phyloP scores from a whole-genome alignment of 495 filamentous ascomycete species.

The Aspergillus bridgeri region DNA sequence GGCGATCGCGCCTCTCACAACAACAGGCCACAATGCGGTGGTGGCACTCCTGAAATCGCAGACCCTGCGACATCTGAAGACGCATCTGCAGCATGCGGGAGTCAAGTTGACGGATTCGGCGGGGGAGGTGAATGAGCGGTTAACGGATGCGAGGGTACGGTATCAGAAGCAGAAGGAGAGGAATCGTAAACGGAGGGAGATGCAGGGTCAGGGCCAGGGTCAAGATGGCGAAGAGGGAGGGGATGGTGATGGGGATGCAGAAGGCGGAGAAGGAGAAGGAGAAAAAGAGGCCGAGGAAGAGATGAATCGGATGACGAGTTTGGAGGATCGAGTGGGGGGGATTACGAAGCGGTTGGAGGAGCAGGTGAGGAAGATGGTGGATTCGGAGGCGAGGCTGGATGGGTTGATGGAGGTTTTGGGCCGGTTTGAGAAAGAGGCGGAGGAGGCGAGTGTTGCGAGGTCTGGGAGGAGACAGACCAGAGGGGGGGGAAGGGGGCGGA shows the following conservation, averaged over 20 bases:
- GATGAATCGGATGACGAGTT: constrained; percentile 23
- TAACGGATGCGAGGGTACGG: constrained; percentile 31
- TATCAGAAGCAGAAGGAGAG: constrained; percentile 28
- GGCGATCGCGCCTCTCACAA: constrained; percentile 47
- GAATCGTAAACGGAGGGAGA: constrained; percentile 10
- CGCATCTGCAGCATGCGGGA: constrained; percentile 34
- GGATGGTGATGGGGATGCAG: constrained; percentile 21
- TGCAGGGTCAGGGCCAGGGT: constrained; percentile 7
- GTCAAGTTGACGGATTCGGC: constrained; percentile 41
- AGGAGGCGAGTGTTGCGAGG: background rate
- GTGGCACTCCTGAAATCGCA: constrained; percentile 28
- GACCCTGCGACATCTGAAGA: constrained; percentile 29
- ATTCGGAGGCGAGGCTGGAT: constrained; percentile 34
- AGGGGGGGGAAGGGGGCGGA: constrained; percentile 24
- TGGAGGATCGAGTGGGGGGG: constrained; percentile 27
- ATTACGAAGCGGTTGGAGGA: constrained; percentile 38
- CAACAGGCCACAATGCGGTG: constrained; percentile 31
- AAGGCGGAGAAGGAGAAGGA: constrained; percentile 16
- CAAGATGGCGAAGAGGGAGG: constrained; percentile 9
- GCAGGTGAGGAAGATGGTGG: constrained; percentile 37
- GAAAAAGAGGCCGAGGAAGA: constrained; percentile 19
- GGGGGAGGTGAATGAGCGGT: constrained; percentile 47
- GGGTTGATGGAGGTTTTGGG: constrained; percentile 29
- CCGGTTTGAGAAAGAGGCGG: constrained; percentile 31
- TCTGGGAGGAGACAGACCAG: constrained; percentile 6